A percentile compares a stretch with the other conserved stretches of the same genome.
Conservation (phyloP, 441 rosid genomes). For the Adansonia rubrostipa region DNA sequence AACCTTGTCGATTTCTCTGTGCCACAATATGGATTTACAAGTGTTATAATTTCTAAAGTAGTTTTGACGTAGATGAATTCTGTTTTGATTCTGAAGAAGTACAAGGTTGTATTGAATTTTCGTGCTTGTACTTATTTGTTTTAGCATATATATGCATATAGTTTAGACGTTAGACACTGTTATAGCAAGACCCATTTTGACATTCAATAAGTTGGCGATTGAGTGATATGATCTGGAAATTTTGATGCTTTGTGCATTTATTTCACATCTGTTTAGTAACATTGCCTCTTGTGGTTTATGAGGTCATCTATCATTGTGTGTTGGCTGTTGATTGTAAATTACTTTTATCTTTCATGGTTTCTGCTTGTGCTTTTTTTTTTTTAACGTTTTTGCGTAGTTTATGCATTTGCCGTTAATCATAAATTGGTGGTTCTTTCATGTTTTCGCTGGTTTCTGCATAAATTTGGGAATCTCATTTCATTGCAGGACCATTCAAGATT, state of each 20-base stretch:
- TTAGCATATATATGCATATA: not conserved
- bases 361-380: not conserved
- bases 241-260: not conserved
- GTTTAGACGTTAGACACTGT: not conserved
- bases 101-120: not conserved
- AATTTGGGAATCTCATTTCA: not conserved
- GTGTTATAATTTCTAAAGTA: not conserved
- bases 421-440: not conserved
- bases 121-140: not conserved
- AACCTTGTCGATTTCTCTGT: not conserved
- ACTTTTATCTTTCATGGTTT: not conserved
- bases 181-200: not conserved
- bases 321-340: not conserved
- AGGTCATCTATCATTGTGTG: not conserved
- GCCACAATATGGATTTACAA: not conserved
- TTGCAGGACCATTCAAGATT: conserved; percentile 81
- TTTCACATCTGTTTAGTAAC: not conserved
- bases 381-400: not conserved
- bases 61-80: not conserved
- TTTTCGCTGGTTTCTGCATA: not conserved
- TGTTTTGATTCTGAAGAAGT: not conserved
- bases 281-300: not conserved
- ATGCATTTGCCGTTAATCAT: not conserved
- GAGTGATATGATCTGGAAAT: not conserved
- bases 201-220: not conserved